Evolutionary conservation across 176 grass and related monocot species (phyloP).

Genomic region (Dendrocalamus sinicus): DNA sequence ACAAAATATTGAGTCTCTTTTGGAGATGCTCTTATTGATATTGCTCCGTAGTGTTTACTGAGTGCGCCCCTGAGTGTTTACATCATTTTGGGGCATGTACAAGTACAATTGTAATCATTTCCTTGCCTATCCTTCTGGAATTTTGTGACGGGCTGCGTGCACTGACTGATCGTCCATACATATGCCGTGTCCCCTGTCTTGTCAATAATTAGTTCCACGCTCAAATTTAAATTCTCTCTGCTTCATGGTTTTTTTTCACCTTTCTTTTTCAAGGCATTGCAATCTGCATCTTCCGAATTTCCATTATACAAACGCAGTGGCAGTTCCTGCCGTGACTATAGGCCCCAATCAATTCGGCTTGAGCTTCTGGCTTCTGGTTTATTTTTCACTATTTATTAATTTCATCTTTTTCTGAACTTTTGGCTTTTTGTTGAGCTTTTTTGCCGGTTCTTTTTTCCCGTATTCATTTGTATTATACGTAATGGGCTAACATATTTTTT

Average conservation of each 20-base stretch:
- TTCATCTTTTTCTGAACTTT: too few relatives aligned
- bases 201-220: background rate
- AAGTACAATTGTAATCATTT: background rate
- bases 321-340: background rate
- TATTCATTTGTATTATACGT: too few relatives aligned
- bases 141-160: background rate
- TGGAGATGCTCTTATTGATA: too few relatives aligned
- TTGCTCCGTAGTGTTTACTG: too few relatives aligned
- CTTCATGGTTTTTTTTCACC: background rate
- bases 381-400: too few relatives aligned
- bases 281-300: background rate
- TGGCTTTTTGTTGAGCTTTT: too few relatives aligned
- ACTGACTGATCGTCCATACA: background rate
- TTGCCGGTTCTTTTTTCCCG: too few relatives aligned
- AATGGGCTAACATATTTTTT: too few relatives aligned
- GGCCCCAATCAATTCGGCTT: too few relatives aligned
- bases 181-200: background rate
- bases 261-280: background rate
- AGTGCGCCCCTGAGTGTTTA: too few relatives aligned
- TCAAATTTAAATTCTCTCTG: background rate
- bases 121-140: background rate
- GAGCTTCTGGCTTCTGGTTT: too few relatives aligned
- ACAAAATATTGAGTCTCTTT: too few relatives aligned
- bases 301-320: background rate
- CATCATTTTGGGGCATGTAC: conserved; percentile 1